Base-by-base conservation (phyloP, 352 stramenopile genomes). In the Phytophthora fragariaefolia region DNA sequence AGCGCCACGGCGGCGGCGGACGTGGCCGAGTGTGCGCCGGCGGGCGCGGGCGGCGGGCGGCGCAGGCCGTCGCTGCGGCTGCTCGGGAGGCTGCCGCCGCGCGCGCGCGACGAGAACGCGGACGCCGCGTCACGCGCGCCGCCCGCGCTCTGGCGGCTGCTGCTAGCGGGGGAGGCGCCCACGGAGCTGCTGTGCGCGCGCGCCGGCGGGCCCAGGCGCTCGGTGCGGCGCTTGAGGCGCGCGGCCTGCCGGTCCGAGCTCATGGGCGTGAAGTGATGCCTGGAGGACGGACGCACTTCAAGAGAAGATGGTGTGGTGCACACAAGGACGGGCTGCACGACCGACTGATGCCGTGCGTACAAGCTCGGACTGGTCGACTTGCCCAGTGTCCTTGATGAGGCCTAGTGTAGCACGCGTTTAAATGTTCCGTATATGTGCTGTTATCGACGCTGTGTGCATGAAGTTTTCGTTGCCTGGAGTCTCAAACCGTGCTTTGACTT, bases 221-320 rank as follows among this genome's bases (percentile, higher is more conserved):
- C 77, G 10, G 77, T 68, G 15, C 74, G 77, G 45, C 73, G 72
- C 73, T 82, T 83, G 43, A 85, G 77, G 56, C 75, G 73, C 38
- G 69, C 73, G 34, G 64, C 45, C 27, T 79, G 69, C 28, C 69
- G 57, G 10, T 83, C 76, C 34, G 34, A 42, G 7, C 34, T 76
- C 69, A 75, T 81, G 8, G 40, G n/a, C 26, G 34, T 42, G n/a
- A n/a, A n/a, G n/a, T n/a, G n/a, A n/a, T n/a, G n/a, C n/a, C n/a
- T n/a, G n/a, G n/a, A n/a, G n/a, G n/a, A n/a, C n/a, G n/a, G n/a
- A n/a, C n/a, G n/a, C n/a, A n/a, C n/a, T n/a, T n/a, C n/a, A n/a
- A n/a, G n/a, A n/a, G n/a, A n/a, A n/a, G n/a, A n/a, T n/a, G n/a
- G n/a, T n/a, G n/a, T n/a, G n/a, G n/a, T n/a, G n/a, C n/a, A n/a